Base-by-base conservation (phyloP, 1,284 basidiomycete species). In the Porodaedalea pini region DNA sequence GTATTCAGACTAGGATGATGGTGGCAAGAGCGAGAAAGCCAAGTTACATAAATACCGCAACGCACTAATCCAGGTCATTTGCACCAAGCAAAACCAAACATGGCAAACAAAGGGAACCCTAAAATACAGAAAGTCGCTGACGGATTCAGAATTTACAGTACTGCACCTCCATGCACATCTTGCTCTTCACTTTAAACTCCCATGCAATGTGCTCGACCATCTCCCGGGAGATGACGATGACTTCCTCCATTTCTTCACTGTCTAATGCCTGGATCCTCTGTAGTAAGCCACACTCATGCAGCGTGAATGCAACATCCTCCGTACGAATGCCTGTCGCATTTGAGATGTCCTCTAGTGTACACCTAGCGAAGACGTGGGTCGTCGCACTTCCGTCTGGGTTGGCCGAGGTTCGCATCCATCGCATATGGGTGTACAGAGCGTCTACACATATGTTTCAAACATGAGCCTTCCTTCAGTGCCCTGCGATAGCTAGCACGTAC, bases 261-360 rank as follows among this genome's bases (percentile, higher is more conserved):
- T 51, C 60, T 45, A 54, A 58, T 25, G 36, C 61, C 51, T 43
- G 62, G 11, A 73, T 71, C 40, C 76, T 72, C 51, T 71, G 72
- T 17, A 97, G 75, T 56, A 98, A 74, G 15, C 94, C 93, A 54
- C 90, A 87, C 68, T 97, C 93, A 55, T 89, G 86, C 55, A 98
- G 73, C 1, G 94, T 90, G 69, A 94, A 92, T 0, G 92, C 88
- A 0, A 88, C 83, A 68, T 98, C 95, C 62, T 98, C 94, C 0
- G 85, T 70, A 1, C 92, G 81, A 54, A 98, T 73, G 70, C 91
- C 86, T 41, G 92, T 93, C 11, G 90, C 90, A 10, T 78, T 75
- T 2, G 92, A 86, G 57, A 98, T 81, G 32, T 90, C 83, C 11
- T 75, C 74, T 15, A 94, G 76, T 10, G 86, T 85, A 65, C 88